These are phyloP conservation scores for Jackrogersella minutella DNA, from an alignment of 495 filamentous ascomycete species.

Conservation along the genomic window DNA sequence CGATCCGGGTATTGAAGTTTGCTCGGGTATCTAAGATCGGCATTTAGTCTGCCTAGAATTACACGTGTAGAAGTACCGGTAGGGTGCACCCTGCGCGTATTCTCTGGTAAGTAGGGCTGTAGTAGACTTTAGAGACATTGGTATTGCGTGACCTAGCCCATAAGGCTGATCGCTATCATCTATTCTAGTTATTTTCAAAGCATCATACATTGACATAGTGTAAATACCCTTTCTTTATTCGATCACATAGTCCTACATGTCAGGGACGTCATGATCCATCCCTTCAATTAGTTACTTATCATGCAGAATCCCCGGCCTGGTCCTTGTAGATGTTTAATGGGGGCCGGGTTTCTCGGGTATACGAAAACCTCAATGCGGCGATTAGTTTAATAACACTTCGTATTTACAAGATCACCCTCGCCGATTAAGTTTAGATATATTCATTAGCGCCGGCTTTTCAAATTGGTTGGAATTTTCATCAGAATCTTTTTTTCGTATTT, in stretches of 20 bases:
- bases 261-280: not conserved
- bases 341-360: not conserved
- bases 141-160: too few relatives aligned
- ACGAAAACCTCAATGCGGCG: not conserved
- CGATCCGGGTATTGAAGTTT: not conserved
- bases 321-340: not conserved
- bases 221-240: conserved; percentile 4
- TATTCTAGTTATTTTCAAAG: not conserved
- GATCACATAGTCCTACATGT: not conserved
- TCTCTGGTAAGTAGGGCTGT: not conserved
- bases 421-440: conserved; percentile 1
- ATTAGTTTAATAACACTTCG: conserved; percentile 2
- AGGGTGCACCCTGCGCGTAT: too few relatives aligned
- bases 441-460: not conserved
- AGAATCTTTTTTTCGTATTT: not conserved
- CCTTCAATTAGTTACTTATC: not conserved
- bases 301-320: not conserved
- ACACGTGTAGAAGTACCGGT: too few relatives aligned
- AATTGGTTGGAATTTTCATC: not conserved
- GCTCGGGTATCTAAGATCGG: not conserved
- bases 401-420: not conserved
- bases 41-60: not conserved
- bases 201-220: not conserved
- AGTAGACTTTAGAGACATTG: too few relatives aligned
- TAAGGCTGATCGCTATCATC: conserved; percentile 1